Evolutionary conservation across 768 basidiomycete species (phyloP), one percentile per base, ranked within the genome.

Genomic region (Lactarius indigo): DNA sequence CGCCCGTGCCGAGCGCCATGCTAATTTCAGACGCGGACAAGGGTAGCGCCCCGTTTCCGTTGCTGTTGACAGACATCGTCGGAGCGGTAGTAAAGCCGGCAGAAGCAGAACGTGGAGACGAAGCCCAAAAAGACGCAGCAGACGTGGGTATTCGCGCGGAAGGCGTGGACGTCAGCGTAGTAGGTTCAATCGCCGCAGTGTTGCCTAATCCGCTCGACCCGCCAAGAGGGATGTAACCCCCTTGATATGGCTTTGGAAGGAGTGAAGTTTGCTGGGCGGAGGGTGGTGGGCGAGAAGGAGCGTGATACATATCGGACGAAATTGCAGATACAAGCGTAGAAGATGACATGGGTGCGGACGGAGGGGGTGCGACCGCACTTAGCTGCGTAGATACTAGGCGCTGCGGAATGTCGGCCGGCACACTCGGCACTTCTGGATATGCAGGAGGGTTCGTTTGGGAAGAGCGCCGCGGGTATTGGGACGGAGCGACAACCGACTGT

Each of bases 201-300:
- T 8, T 47, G 37, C 57, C 62, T 8, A 64, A 42, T 39, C 58
- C 52, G 30, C 58, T 64, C 20, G 62, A 67, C 12, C 66, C 66
- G n/a, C 50, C 61, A 9, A 67, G 66, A 10, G 66, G 62, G 12
- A 33, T 1, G 35, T 67, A 67, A 13, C 52, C 44, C 31, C 61
- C 58, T 8, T 26, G 37, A 56, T 67, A 67, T 2, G 66, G 39
- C 20, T 31, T 57, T 2, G 66, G 50, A 28, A 55, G n/a, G 47
- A 39, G 44, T 33, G 50, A n/a, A 1, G 2, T 23, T n/a, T 47
- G 18, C 20, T 17, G 50, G 12, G 35, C 18, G n/a, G 35, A 12
- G 15, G 10, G 37, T 15, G 35, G 23, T 31, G 30, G 23, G 50
- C 26, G 30, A 7, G 33, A 30, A 3, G 57, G 10, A 41, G 47